These are phyloP conservation scores for Camelina sativa DNA, from an alignment of 345 rosid genomes.

Conservation along the genomic window DNA sequence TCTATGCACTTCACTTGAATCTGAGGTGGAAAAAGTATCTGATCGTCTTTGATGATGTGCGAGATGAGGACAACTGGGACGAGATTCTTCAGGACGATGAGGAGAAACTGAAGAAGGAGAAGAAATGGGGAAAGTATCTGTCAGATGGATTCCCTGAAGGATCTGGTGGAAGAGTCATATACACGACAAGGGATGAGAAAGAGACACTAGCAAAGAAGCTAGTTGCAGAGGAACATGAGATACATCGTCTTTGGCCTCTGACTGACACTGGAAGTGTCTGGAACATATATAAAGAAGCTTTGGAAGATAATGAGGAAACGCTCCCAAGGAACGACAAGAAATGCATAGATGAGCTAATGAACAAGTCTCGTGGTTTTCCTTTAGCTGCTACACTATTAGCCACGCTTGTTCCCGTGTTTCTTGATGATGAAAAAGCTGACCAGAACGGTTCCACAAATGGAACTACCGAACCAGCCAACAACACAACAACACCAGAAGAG, in stretches of 20 bases:
- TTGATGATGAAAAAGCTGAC: constrained; percentile 1
- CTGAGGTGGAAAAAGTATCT: constrained; percentile 59
- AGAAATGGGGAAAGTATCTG: constrained; percentile 45
- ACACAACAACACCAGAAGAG: too few relatives aligned
- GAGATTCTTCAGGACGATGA: constrained; percentile 13
- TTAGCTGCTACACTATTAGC: constrained; percentile 46
- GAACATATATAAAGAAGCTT: constrained; percentile 43
- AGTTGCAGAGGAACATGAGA: constrained; percentile 46
- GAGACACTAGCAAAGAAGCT: constrained; percentile 34
- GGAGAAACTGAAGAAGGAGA: neutral
- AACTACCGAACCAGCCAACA: neutral
- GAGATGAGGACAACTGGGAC: constrained; percentile 30
- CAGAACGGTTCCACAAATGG: neutral
- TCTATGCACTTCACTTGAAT: constrained; percentile 52
- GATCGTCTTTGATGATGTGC: constrained; percentile 54
- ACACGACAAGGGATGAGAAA: constrained; percentile 39
- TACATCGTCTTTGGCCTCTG: constrained; percentile 48
- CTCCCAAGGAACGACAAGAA: constrained; percentile 43
- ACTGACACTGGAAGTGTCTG: constrained; percentile 40
- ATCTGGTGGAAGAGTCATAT: constrained; percentile 56
- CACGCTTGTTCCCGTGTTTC: constrained; percentile 29
- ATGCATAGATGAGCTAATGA: constrained; percentile 37
- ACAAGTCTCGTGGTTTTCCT: constrained; percentile 58
- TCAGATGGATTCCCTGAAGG: constrained; percentile 60
- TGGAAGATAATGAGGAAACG: neutral